These are phyloP conservation scores for Magnolia officinalis DNA, from an alignment of 164 flowering plant genomes.

Conservation along the genomic window DNA sequence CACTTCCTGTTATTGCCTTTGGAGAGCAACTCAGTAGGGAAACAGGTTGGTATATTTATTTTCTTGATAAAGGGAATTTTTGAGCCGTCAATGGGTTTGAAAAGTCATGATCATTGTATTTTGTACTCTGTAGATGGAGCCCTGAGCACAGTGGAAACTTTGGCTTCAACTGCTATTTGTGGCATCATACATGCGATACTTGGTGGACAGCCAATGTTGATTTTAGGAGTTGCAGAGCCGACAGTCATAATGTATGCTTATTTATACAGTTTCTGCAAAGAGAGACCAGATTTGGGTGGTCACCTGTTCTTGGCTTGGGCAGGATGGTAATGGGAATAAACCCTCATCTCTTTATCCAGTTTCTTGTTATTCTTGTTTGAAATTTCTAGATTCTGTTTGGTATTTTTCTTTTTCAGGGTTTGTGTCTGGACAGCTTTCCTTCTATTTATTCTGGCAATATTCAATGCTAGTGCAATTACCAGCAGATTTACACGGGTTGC, in stretches of 20 bases:
- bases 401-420: constrained; percentile 34
- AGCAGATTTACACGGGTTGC: constrained; percentile 58
- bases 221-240: constrained; percentile 69
- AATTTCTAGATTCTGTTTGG: not conserved
- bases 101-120: not conserved
- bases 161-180: constrained; percentile 65
- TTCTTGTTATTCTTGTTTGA: not conserved
- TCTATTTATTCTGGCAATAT: constrained; percentile 47
- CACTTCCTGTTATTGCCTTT: constrained; percentile 62
- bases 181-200: constrained; percentile 56
- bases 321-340: constrained; percentile 40
- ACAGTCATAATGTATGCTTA: constrained; percentile 62
- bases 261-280: constrained; percentile 43
- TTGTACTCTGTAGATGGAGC: constrained; percentile 40
- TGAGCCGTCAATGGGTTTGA: not conserved
- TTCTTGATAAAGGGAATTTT: not conserved
- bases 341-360: not conserved
- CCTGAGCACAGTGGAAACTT: constrained; percentile 54
- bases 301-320: constrained; percentile 57
- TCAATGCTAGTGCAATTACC: constrained; percentile 48
- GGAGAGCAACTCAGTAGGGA: constrained; percentile 58
- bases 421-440: constrained; percentile 57
- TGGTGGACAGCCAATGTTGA: constrained; percentile 64
- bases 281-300: constrained; percentile 29
- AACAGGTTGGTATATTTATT: constrained; percentile 35